phyloP scores from a whole-genome alignment of 164 flowering plant species.

The Vitis riparia region DNA sequence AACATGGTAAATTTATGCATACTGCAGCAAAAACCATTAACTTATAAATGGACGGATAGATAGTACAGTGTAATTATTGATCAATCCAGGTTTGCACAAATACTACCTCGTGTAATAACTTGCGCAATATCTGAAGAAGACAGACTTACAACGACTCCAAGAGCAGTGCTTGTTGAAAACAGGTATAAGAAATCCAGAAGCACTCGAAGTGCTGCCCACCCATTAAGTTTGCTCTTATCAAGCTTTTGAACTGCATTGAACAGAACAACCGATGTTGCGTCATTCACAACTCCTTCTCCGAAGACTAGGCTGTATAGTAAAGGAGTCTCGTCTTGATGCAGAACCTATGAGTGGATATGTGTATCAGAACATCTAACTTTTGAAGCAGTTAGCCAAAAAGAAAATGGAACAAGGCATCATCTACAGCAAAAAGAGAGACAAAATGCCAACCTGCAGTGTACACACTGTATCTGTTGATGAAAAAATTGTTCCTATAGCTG shows the following conservation, averaged over 20 bases:
- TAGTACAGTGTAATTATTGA: too few species aligned
- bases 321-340: conserved; percentile 93
- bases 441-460: conserved; percentile 73
- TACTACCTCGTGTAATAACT: too few species aligned
- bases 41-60: not conserved
- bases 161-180: conserved; percentile 74
- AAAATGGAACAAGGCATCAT: not conserved
- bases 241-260: conserved; percentile 86
- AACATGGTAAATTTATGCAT: not conserved
- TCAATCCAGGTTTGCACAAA: too few species aligned
- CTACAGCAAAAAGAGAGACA: not conserved
- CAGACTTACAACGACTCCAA: conserved; percentile 70
- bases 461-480: conserved; percentile 96
- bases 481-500: conserved; percentile 90
- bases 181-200: conserved; percentile 67
- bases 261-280: conserved; percentile 93
- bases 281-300: conserved; percentile 98
- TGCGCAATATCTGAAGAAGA: not conserved
- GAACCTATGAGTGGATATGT: conserved; percentile 45
- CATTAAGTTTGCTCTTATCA: conserved; percentile 42
- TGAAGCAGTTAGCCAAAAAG: not conserved
- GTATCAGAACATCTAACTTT: not conserved
- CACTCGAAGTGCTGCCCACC: conserved; percentile 39
- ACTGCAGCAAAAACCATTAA: not conserved
- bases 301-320: conserved; percentile 91